phyloP scores from a whole-genome alignment of 805 yeast species.

The Candida argentea region DNA sequence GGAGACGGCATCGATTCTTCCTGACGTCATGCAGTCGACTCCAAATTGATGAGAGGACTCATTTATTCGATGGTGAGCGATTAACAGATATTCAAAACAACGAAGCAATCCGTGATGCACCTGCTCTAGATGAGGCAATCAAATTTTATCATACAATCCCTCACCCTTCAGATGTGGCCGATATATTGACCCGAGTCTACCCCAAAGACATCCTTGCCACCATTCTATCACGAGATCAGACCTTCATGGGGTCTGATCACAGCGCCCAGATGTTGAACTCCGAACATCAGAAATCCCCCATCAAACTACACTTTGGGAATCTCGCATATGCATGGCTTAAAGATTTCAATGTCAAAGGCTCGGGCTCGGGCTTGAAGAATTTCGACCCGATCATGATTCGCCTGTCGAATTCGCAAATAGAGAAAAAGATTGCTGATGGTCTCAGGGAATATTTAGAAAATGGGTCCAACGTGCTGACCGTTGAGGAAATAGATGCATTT shows the following conservation, averaged over 20 bases:
- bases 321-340: constrained; percentile 21
- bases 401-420: too few relatives aligned
- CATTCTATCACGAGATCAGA: constrained; percentile 16
- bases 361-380: too few relatives aligned
- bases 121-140: constrained; percentile 7
- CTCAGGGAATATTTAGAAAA: too few relatives aligned
- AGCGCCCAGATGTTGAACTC: constrained; percentile 12
- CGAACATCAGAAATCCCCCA: constrained; percentile 7
- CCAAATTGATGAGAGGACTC: constrained; percentile 20
- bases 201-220: constrained; percentile 22
- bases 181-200: constrained; percentile 18
- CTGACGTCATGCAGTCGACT: constrained; percentile 12
- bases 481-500: too few relatives aligned
- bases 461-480: too few relatives aligned
- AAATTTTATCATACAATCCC: constrained; percentile 19
- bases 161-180: constrained; percentile 25
- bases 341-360: constrained; percentile 16
- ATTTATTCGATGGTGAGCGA: constrained; percentile 18
- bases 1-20: background rate
- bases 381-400: too few relatives aligned
- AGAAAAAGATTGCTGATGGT: too few relatives aligned
- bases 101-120: constrained; percentile 26
- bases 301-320: constrained; percentile 16
- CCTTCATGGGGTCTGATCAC: constrained; percentile 14
- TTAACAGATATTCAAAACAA: constrained; percentile 18